These are phyloP conservation scores for fission yeast (Schizosaccharomyces pombe) DNA, from an alignment of 805 yeast species.

Conservation along the genomic window DNA sequence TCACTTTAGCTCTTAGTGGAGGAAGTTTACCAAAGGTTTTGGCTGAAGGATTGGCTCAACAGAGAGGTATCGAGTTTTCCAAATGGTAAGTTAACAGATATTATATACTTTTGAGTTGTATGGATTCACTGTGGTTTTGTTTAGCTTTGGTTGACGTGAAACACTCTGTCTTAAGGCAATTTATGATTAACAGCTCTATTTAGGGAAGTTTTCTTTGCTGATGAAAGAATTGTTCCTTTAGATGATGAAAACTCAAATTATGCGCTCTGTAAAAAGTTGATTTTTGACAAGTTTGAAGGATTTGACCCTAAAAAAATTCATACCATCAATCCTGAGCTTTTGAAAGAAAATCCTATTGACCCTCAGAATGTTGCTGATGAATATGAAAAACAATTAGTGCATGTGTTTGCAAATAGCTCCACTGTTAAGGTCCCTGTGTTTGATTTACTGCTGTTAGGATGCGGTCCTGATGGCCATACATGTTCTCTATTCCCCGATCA, in stretches of 20 bases:
- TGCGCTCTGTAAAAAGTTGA: constrained; percentile 64
- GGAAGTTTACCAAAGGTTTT: constrained; percentile 77
- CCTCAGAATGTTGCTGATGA: constrained; percentile 78
- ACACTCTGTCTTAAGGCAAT: not conserved
- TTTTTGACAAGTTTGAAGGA: constrained; percentile 45
- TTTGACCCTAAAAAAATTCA: constrained; percentile 41
- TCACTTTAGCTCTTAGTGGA: constrained; percentile 78
- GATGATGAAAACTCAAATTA: constrained; percentile 63
- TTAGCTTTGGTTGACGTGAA: not conserved
- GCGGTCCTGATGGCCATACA: constrained; percentile 97
- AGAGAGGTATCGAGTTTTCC: constrained; percentile 70
- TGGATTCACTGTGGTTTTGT: not conserved
- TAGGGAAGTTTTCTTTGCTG: constrained; percentile 74
- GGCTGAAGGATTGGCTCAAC: constrained; percentile 57
- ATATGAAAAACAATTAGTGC: constrained; percentile 67
- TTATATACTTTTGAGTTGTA: too few species aligned
- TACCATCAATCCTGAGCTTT: constrained; percentile 57
- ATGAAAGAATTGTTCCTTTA: constrained; percentile 82
- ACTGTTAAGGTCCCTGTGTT: constrained; percentile 88
- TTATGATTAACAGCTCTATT: not conserved
- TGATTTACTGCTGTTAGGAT: constrained; percentile 72
- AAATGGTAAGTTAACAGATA: constrained; percentile 30
- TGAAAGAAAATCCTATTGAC: constrained; percentile 33
- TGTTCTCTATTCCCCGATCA: constrained; percentile 91
- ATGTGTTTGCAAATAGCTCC: constrained; percentile 61